Evolutionary conservation across 2,329 filamentous ascomycete species (phyloP).

Genomic region (Coniochaeta sp.): DNA sequence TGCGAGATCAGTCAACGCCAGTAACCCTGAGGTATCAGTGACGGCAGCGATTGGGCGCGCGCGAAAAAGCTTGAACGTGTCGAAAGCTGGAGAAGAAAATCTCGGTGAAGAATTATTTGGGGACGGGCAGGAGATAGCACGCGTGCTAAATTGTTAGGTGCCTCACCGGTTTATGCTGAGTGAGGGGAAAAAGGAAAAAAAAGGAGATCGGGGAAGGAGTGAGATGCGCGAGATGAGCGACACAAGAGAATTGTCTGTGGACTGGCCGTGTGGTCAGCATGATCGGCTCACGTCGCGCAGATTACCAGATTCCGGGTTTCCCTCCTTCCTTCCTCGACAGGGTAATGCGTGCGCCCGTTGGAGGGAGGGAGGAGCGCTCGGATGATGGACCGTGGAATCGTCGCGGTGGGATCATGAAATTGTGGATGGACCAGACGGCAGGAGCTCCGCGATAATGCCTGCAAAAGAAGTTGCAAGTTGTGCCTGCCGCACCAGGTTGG

Average conservation of each 20-base stretch:
- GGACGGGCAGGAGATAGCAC: neutral
- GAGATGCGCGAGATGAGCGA: neutral
- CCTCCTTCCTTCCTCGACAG: neutral
- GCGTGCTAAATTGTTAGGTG: neutral
- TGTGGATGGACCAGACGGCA: neutral
- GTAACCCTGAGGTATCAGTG: too few species aligned
- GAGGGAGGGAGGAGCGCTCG: neutral
- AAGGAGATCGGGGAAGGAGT: neutral
- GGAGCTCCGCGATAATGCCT: neutral
- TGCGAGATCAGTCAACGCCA: too few species aligned
- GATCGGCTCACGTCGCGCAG: too few species aligned
- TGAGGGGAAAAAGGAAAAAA: constrained; percentile 1
- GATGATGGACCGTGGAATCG: neutral
- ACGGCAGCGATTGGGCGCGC: constrained; percentile 1
- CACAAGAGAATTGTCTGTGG: neutral
- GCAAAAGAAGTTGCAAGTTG: neutral
- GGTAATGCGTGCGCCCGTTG: neutral
- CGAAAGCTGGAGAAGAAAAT: constrained; percentile 1
- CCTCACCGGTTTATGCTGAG: constrained; percentile 1
- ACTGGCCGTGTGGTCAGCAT: too few species aligned
- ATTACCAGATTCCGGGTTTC: neutral
- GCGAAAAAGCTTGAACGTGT: neutral
- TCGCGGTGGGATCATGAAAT: too few species aligned
- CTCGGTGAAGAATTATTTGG: constrained; percentile 2
- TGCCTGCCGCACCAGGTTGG: neutral